Base-by-base conservation (phyloP, 306 rosid species). In the Cotoneaster glaucophyllus region DNA sequence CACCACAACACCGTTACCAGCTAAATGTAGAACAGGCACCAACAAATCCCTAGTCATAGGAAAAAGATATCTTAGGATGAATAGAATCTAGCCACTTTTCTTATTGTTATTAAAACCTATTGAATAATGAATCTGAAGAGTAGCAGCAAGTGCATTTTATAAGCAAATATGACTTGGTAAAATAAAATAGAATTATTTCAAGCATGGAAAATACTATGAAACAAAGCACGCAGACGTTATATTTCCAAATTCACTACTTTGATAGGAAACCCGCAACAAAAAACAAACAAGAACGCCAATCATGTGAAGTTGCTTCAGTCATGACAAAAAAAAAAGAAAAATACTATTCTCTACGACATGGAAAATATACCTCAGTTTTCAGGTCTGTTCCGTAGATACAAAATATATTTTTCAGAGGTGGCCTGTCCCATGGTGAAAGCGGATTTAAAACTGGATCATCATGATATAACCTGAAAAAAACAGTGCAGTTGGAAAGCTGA, bases 361-460 rank as follows among this genome's bases (percentile, higher is more conserved):
- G 28, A 45, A 79, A 83, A 6, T 58, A 52, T 90, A 95, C 99
- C 99, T 95, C 96, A 32, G 99, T 95, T 84, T 87, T 92, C 74
- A 83, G 77, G 79, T 89, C 96, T 70, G 84, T 71, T 59, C 99
- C 99, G 56, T 92, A 92, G 72, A 95, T 92, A 84, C 99, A 92
- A 75, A 90, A 95, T 75, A 95, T 88, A 77, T 93, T 95, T 86
- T 84, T 92, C 56, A 95, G 79, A 44, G 99, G 99, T 45, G 99
- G 99, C 61, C 99, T 91, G 78, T 95, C 99, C 97, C 97, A 90
- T 82, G 99, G 97, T 71, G 97, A 87, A 19, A 95, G 90, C 67
- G 99, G 99, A 83, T 95, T 95, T 64, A 95, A 83, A 80, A 92
- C 87, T 66, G 95, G 95, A 90, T 95, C 97, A 37, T 61, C 81